phyloP scores from a whole-genome alignment of 225 moss, liverwort and hornwort species.

The Asterella californica region DNA sequence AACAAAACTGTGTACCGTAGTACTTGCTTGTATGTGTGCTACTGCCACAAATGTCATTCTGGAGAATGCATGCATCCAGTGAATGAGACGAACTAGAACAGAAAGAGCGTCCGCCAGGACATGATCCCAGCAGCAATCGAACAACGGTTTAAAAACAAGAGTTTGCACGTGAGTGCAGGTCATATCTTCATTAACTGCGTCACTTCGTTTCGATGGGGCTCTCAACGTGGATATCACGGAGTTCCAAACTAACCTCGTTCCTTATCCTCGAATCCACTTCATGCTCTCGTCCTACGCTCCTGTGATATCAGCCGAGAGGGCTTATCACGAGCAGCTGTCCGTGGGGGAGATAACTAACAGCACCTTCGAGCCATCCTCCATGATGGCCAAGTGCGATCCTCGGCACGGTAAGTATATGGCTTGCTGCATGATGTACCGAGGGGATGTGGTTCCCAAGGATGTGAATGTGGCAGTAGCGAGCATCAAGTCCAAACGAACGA shows the following conservation, averaged over 20 bases:
- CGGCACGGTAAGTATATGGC: conserved; percentile 34
- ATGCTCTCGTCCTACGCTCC: conserved; percentile 33
- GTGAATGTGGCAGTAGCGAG: conserved; percentile 35
- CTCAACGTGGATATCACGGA: conserved; percentile 30
- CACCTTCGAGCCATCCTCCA: conserved; percentile 27
- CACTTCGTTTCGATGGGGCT: conserved; percentile 25
- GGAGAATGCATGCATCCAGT: too few species aligned
- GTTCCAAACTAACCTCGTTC: conserved; percentile 30
- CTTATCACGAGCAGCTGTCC: conserved; percentile 26
- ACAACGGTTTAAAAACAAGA: neutral
- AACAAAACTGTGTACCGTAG: neutral
- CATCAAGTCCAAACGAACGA: conserved; percentile 41
- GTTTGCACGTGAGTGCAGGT: conserved; percentile 17
- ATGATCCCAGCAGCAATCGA: neutral
- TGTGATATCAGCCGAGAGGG: conserved; percentile 29
- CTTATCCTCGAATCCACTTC: conserved; percentile 32
- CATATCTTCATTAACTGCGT: conserved; percentile 27
- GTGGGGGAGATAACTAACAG: conserved; percentile 28
- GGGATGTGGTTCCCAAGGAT: conserved; percentile 32
- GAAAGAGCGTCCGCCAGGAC: too few species aligned
- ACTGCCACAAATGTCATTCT: too few species aligned
- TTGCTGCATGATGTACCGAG: conserved; percentile 33
- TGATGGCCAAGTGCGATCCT: conserved; percentile 34
- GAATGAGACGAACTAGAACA: too few species aligned
- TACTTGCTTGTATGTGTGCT: too few species aligned